Conservation (phyloP, 257 asterid genomes). For the Salvia rosmarinus region DNA sequence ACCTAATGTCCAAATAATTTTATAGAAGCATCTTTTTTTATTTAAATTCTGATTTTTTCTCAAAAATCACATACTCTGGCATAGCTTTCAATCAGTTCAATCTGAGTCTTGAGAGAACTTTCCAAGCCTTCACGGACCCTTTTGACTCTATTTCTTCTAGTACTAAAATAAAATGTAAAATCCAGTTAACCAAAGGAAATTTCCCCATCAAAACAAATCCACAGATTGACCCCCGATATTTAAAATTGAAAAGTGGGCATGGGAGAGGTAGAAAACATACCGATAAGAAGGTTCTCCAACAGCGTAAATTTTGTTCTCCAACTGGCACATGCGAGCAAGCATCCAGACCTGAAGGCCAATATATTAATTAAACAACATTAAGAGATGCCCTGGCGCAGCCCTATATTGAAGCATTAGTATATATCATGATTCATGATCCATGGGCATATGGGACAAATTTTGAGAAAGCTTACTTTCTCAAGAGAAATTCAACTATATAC, state of each 20-base stretch:
- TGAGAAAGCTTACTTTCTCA: background rate
- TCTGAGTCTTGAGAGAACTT: slow-evolving; percentile 74
- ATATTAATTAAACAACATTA: slow-evolving; percentile 21
- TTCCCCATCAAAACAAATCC: slow-evolving; percentile 2
- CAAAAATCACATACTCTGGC: slow-evolving; percentile 66
- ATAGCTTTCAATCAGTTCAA: slow-evolving; percentile 92
- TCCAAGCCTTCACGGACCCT: slow-evolving; percentile 83
- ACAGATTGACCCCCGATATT: background rate
- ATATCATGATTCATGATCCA: slow-evolving; percentile 14
- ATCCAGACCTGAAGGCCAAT: slow-evolving; percentile 72
- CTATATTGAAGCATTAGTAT: background rate
- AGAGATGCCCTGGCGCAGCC: slow-evolving; percentile 8
- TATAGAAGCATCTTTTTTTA: background rate
- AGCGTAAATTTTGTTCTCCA: slow-evolving; percentile 90
- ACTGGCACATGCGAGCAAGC: slow-evolving; percentile 94
- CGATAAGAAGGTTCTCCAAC: slow-evolving; percentile 95
- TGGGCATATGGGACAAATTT: background rate
- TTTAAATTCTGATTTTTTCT: slow-evolving; percentile 5
- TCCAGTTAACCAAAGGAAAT: background rate
- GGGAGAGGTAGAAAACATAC: slow-evolving; percentile 42
- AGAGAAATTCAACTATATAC: background rate
- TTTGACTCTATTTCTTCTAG: slow-evolving; percentile 76
- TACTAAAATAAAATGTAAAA: slow-evolving; percentile 45
- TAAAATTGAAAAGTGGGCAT: background rate
- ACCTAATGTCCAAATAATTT: slow-evolving; percentile 5